Percentiles rank a stretch among this genome's conserved stretches.
These are phyloP conservation scores for Physaria fendleri DNA, from an alignment of 345 rosid genomes.

Conservation along the genomic window DNA sequence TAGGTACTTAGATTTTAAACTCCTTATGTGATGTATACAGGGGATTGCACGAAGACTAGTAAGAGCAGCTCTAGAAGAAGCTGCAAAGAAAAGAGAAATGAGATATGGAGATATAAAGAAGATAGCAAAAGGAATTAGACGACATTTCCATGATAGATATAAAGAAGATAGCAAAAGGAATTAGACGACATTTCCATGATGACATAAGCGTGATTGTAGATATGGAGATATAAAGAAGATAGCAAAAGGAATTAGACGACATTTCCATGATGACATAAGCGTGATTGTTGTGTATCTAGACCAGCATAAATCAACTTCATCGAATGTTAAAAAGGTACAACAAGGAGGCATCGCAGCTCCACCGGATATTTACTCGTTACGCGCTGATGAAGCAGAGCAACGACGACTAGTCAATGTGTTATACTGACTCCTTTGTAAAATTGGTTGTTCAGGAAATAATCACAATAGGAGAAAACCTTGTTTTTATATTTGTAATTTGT, in stretches of 20 bases:
- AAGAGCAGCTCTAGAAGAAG: constrained; percentile 61
- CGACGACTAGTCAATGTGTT: constrained; percentile 17
- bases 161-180: too few relatives aligned
- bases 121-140: constrained; percentile 52
- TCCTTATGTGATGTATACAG: constrained; percentile 31
- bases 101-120: constrained; percentile 51
- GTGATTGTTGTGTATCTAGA: constrained; percentile 72
- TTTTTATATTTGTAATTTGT: constrained; percentile 28
- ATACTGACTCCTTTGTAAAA: constrained; percentile 14
- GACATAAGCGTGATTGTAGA: constrained; percentile 72
- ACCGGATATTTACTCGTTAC: constrained; percentile 60
- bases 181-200: too few relatives aligned
- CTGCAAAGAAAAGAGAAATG: constrained; percentile 73
- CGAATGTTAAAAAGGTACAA: constrained; percentile 21
- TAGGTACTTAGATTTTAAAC: background rate
- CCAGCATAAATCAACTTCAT: constrained; percentile 33
- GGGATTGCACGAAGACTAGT: constrained; percentile 69
- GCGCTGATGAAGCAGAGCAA: constrained; percentile 42
- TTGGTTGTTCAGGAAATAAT: constrained; percentile 3
- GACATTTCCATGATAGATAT: too few relatives aligned
- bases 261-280: constrained; percentile 71
- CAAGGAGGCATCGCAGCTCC: constrained; percentile 60
- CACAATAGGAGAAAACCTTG: constrained; percentile 16
- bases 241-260: too few relatives aligned
- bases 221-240: too few relatives aligned